These are phyloP conservation scores for Effrenium voratum DNA, from an alignment of 73 alveolate genomes.

Conservation along the genomic window DNA sequence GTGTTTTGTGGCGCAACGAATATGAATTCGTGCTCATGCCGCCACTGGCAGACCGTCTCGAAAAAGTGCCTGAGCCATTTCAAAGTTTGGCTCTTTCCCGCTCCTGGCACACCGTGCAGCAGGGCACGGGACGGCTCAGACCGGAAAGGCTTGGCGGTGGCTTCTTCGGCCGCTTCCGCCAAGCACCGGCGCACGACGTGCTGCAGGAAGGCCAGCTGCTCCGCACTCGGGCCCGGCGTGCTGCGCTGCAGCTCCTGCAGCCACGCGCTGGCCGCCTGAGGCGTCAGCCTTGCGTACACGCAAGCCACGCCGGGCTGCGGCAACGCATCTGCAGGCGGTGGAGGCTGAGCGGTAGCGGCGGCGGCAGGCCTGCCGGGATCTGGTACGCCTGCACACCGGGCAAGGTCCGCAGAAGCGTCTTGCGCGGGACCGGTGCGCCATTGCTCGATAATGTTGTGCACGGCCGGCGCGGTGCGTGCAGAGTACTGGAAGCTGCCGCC, in stretches of 20 bases:
- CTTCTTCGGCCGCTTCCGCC: not conserved
- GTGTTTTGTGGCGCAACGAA: not conserved
- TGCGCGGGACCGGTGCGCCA: not conserved
- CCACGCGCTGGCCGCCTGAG: not conserved
- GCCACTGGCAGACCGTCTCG: not conserved
- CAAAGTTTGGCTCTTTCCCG: not conserved
- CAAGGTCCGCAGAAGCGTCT: not conserved
- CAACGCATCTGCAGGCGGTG: no score
- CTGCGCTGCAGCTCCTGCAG: not conserved
- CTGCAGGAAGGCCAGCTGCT: not conserved
- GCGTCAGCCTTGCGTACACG: not conserved
- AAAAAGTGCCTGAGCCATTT: not conserved
- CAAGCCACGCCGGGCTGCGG: not conserved
- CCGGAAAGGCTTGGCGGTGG: not conserved
- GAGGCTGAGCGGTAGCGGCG: not conserved
- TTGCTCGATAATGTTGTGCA: not conserved
- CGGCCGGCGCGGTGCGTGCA: not conserved
- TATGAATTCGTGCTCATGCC: not conserved
- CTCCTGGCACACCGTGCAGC: not conserved
- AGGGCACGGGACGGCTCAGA: not conserved
- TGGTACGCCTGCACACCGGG: not conserved
- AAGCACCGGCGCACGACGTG: not conserved
- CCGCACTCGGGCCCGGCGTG: not conserved
- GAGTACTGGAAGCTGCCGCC: not conserved
- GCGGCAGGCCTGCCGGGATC: not conserved